Conservation (phyloP, 106 monocot genomes). For the Acanthochlamys bracteata region DNA sequence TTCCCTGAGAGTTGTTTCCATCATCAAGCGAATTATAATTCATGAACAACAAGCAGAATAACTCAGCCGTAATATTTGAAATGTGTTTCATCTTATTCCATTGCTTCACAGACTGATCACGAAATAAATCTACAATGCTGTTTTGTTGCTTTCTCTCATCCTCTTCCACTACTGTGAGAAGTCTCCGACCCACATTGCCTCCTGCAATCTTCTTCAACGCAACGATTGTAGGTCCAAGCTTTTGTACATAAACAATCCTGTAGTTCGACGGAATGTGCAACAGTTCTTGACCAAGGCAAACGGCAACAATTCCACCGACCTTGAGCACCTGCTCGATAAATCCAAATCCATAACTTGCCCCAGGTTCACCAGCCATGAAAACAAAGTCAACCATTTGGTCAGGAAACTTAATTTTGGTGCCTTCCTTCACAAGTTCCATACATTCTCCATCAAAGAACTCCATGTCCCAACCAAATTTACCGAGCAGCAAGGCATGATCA, state of each 20-base stretch:
- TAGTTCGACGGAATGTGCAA: conserved; percentile 24
- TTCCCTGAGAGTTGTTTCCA: no score
- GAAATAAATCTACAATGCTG: no score
- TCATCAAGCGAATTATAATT: no score
- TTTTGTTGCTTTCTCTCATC: no score
- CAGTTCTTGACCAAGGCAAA: conserved; percentile 10
- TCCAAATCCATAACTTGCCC: not conserved
- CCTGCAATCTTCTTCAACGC: conserved; percentile 34
- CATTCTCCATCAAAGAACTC: conserved; percentile 21
- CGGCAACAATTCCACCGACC: conserved; percentile 37
- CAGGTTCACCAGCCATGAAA: conserved; percentile 19
- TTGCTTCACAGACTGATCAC: no score
- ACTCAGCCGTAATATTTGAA: no score
- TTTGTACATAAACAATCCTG: conserved; percentile 36
- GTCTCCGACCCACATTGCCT: no score
- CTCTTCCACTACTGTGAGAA: no score
- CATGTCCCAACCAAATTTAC: conserved; percentile 12
- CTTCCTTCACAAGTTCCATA: conserved; percentile 12
- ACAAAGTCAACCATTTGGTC: conserved; percentile 33
- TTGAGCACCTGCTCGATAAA: conserved; percentile 29
- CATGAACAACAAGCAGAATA: no score
- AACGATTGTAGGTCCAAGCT: conserved; percentile 28
- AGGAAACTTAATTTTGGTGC: not conserved
- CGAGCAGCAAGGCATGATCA: conserved; percentile 30
- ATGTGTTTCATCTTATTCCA: no score